Conservation (phyloP, 331 rosid genomes). For the Quercus phellos region DNA sequence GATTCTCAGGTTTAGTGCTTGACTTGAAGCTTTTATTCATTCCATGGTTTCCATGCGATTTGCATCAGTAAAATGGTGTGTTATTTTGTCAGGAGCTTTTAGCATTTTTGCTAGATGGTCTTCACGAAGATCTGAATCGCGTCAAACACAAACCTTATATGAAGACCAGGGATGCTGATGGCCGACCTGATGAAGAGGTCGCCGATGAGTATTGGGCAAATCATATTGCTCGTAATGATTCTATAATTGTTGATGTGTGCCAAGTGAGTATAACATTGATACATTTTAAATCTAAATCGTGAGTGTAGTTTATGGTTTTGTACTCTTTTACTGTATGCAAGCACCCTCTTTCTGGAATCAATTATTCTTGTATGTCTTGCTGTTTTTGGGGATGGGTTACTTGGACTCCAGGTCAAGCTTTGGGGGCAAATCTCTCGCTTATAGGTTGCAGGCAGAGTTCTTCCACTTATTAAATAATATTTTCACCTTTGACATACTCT, state of each 20-base stretch:
- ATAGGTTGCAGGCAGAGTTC: background rate
- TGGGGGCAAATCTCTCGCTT: background rate
- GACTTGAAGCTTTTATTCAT: constrained; percentile 4
- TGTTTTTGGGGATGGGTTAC: background rate
- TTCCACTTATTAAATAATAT: background rate
- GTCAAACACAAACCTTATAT: constrained; percentile 91
- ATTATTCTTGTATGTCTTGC: background rate
- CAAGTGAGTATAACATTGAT: constrained; percentile 62
- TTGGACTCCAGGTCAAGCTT: background rate
- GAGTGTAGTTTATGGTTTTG: constrained; percentile 11
- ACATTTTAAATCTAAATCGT: background rate
- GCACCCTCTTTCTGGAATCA: background rate
- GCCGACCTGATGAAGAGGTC: constrained; percentile 96
- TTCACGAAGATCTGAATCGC: constrained; percentile 97
- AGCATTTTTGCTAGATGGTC: constrained; percentile 96
- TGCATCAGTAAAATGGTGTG: constrained; percentile 26
- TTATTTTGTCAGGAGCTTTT: constrained; percentile 77
- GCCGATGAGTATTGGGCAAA: constrained; percentile 99
- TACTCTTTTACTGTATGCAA: background rate
- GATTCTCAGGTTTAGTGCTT: constrained; percentile 87
- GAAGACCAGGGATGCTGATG: constrained; percentile 96
- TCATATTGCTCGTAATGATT: constrained; percentile 96
- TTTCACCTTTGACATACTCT: background rate
- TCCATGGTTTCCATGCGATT: constrained; percentile 4
- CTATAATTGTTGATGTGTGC: constrained; percentile 95